These are phyloP conservation scores for Tetrapisispora taiwanensis DNA, from an alignment of 805 yeast genomes.

Conservation along the genomic window DNA sequence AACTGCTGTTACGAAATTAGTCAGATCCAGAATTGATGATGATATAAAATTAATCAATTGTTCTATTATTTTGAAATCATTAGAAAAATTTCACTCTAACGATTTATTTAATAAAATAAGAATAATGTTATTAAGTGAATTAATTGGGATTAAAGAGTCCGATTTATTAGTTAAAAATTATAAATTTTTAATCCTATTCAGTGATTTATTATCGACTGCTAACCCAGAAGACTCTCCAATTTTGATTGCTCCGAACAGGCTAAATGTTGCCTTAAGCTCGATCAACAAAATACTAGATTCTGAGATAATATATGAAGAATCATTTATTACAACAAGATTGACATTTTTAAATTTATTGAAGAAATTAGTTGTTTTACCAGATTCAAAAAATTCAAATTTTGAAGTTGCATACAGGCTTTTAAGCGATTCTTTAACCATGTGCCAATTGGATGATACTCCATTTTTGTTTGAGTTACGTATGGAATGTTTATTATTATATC, in stretches of 20 bases:
- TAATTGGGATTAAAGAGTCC: constrained; percentile 42
- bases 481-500: constrained; percentile 37
- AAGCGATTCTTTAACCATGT: constrained; percentile 23
- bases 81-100: constrained; percentile 29
- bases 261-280: constrained; percentile 48
- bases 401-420: constrained; percentile 34
- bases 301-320: constrained; percentile 48
- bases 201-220: constrained; percentile 28
- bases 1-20: constrained; percentile 26
- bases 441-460: constrained; percentile 29
- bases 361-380: constrained; percentile 19
- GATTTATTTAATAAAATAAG: constrained; percentile 41
- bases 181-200: constrained; percentile 38
- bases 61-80: constrained; percentile 28
- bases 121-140: constrained; percentile 53
- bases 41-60: constrained; percentile 18
- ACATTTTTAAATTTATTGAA: constrained; percentile 40
- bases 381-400: constrained; percentile 31
- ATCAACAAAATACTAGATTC: constrained; percentile 51
- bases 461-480: constrained; percentile 35
- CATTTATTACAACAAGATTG: constrained; percentile 42
- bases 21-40: constrained; percentile 27
- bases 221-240: constrained; percentile 24
- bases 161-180: constrained; percentile 38
- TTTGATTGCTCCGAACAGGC: constrained; percentile 54